Conservation (phyloP, 2,329 filamentous ascomycete species). For the Orbilia javanica region DNA sequence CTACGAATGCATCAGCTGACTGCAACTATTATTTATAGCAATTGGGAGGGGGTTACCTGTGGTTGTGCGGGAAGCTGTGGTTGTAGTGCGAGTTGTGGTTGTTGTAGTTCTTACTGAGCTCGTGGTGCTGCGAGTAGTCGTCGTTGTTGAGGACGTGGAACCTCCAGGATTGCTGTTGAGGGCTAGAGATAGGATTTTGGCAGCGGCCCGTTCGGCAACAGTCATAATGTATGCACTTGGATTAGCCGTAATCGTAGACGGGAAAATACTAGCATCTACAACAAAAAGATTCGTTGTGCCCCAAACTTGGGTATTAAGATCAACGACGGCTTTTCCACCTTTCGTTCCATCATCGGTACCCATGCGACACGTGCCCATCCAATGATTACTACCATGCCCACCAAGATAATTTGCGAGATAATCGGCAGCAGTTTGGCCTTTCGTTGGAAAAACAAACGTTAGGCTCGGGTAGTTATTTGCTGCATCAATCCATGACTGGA, state of each 20-base stretch:
- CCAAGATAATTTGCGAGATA: constrained; percentile 60
- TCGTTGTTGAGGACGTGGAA: constrained; percentile 43
- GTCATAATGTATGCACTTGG: constrained; percentile 76
- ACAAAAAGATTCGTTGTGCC: constrained; percentile 78
- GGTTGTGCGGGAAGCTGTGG: constrained; percentile 11
- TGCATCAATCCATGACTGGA: constrained; percentile 73
- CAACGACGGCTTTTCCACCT: constrained; percentile 70
- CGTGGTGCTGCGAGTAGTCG: constrained; percentile 15
- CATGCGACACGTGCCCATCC: constrained; percentile 72
- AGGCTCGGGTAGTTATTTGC: constrained; percentile 71
- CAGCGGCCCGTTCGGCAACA: constrained; percentile 73
- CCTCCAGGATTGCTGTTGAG: constrained; percentile 48
- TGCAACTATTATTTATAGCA: background rate
- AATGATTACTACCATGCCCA: constrained; percentile 63
- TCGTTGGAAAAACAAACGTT: constrained; percentile 71
- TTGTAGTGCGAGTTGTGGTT: constrained; percentile 17
- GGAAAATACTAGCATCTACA: constrained; percentile 77
- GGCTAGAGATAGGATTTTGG: constrained; percentile 68
- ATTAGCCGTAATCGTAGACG: constrained; percentile 77
- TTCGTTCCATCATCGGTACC: constrained; percentile 71
- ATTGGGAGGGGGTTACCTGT: constrained; percentile 16
- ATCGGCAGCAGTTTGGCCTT: constrained; percentile 69
- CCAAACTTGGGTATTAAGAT: constrained; percentile 74
- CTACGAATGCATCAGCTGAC: constrained; percentile 17
- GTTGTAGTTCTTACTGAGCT: background rate